phyloP scores from a whole-genome alignment of 129 eudicot genomes.

The Tagetes erecta region DNA sequence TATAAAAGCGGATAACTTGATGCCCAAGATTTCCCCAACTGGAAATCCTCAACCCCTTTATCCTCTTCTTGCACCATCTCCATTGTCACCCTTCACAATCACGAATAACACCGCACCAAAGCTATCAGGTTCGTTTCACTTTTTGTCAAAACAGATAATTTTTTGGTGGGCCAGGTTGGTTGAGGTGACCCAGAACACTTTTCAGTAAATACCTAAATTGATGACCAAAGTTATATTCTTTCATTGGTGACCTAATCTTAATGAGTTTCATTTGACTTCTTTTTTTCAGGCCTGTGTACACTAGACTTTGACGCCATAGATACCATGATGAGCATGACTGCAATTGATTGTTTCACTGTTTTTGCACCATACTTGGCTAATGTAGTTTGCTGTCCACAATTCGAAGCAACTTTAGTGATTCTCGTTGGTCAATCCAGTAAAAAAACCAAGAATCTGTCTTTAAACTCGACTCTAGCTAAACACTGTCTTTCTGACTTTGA shows the following conservation, averaged over 20 bases:
- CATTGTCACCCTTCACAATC: conserved; percentile 85
- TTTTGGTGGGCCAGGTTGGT: background rate
- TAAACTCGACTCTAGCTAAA: conserved; percentile 64
- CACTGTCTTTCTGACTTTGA: conserved; percentile 81
- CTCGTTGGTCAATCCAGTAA: conserved; percentile 91
- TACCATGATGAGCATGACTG: conserved; percentile 65
- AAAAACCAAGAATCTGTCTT: conserved; percentile 58
- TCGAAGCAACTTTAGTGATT: conserved; percentile 76
- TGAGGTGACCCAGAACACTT: background rate
- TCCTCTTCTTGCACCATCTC: conserved; percentile 96
- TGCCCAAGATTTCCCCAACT: conserved; percentile 73
- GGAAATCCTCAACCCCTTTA: conserved; percentile 87
- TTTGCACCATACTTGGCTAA: conserved; percentile 87
- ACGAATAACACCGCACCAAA: conserved; percentile 78
- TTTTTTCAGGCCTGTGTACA: conserved; percentile 63
- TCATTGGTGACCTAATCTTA: background rate
- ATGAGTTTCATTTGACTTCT: background rate
- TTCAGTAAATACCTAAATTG: background rate
- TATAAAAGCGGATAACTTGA: conserved; percentile 45
- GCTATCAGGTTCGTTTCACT: conserved; percentile 67
- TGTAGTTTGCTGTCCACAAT: conserved; percentile 94
- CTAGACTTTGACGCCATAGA: conserved; percentile 69
- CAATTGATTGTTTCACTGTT: conserved; percentile 80
- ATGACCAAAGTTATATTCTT: background rate
- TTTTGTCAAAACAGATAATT: background rate